Evolutionary conservation across 192 early-diverging fungal species (phyloP), one percentile per base, ranked within the genome.

Genomic region (Dispira simplex): DNA sequence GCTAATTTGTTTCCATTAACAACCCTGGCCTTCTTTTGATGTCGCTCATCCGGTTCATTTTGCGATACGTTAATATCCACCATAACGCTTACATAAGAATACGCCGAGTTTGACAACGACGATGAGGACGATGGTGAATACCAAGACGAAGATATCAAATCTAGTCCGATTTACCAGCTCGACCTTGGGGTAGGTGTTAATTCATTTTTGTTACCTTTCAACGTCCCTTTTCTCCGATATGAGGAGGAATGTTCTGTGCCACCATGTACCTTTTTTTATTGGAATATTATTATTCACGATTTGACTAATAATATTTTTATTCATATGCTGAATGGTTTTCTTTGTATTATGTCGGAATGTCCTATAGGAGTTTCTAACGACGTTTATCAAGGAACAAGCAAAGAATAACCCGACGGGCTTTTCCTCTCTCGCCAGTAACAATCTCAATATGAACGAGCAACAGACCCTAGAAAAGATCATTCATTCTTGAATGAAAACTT

Each of bases 121-220:
- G 32, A 39, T 39, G 32, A 39, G 58, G 81, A 79, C 46, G 73
- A 69, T 43, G 73, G 73, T 16, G 64, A 57, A 11, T 76, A 75
- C n/a, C 83, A 80, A 25, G 84, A 85, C 68, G 78, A 79, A 60
- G 84, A 90, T 65, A 68, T 84, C 14, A 77, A 85, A 44, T 72
- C 81, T 18, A 83, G 83, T 65, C 83, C 83, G 11, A 74, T 87
- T 47, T 87, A 82, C 55, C 77, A 84, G 64, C 68, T 76, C 44
- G 83, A 85, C 59, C 71, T 87, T 64, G 84, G 76, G 75, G 83
- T 82, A 69, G 74, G 65, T 8, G 18, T 49, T 52, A 65, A 54
- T 52, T n/a, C 52, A 46, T 26, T 4, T 4, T 39, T 52, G 46
- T 25, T 28, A 27, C 54, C 44, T 32, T 18, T 8, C 44, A 26